Base-by-base conservation (phyloP, 192 early-diverging fungal species). In the Coemansia interrupta region DNA sequence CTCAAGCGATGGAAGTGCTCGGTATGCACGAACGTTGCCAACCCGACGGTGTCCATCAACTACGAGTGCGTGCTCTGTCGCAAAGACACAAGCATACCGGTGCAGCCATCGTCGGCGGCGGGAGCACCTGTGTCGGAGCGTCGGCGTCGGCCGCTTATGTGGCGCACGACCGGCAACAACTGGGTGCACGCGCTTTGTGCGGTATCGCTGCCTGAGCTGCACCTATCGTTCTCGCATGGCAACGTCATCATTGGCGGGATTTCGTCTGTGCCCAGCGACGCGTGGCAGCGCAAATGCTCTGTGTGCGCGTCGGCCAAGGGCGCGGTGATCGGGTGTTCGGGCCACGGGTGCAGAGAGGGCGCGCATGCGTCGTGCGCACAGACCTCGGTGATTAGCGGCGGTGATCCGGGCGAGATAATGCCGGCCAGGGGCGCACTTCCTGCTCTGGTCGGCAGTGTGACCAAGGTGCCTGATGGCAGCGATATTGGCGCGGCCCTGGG, bases 101-200 rank as follows among this genome's bases (percentile, higher is more conserved):
- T 14, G 24, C 48, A 28, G 12, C 10, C 18, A n/a, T 28, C 48
- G 48, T 11, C 4, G 19, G 11, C 62, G 5, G 44, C 56, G 18
- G 41, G 46, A 0, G 49, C 54, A 30, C 32, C 56, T 4, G 38
- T 32, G 6, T 19, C 51, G 4, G 61, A 19, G 19, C 64, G 64
- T n/a, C 66, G 26, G 19, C 64, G 64, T n/a, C 66, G 60, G 23
- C 72, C 59, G 59, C 26, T 88, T 11, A 70, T 90, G 53, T 89
- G 88, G 63, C 79, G 72, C 17, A 90, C 90, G 2, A 79, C 80
- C n/a, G 86, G 84, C 3, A 86, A 87, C 61, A 88, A 88, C 57
- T 91, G 90, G 90, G 87, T 80, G 3, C 90, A 91, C 65, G 73
- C 89, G 5, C 64, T 83, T 13, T 91, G 90, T 52, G 83, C 88